Evolutionary conservation across 768 basidiomycete genomes (phyloP), one percentile per base, ranked within the genome.

Genomic region (Trametes elegans): DNA sequence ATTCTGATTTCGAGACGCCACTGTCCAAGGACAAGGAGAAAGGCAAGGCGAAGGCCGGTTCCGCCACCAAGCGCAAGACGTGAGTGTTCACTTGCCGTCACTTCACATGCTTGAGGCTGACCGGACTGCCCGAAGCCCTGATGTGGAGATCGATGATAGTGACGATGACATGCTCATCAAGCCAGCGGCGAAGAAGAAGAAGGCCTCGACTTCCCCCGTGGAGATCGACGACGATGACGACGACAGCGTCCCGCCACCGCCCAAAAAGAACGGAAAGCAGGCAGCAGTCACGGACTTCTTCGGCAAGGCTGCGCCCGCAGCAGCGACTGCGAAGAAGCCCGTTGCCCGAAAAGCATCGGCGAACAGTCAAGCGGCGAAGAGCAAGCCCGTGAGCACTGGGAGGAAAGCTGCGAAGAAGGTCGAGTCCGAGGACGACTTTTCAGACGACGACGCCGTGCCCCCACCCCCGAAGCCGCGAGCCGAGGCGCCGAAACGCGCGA

Each of bases 51-150:
- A 74, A 74, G 62, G 66, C 67, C 16, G 61, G 64, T 14, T 66
- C 71, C 0, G 42, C 60, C 0, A 24, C 46, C 39, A 91, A 91
- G 70, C 82, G 88, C 38, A 92, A 90, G 70, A 87, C 81, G 89
- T 86, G 46, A 28, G 75, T 68, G 16, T 2, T 11, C 27, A 7
- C 24, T 27, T 11, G 28, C 26, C 18, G 21, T 49, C 0, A 39
- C 35, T 1, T 24, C 3, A 10, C 35, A n/a, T n/a, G n/a, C n/a
- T n/a, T n/a, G n/a, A n/a, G n/a, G n/a, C n/a, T n/a, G n/a, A n/a
- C n/a, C n/a, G n/a, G n/a, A n/a, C n/a, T n/a, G 2, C 10, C 18
- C 14, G 23, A 54, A 80, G 76, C 41, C 67, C 69, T 26, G 66
- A 62, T 39, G 61, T 60, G 24, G 74, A 72, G 19, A 72, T 71